A percentile compares a stretch with the other conserved stretches of the same genome.
phyloP scores from a whole-genome alignment of 2,329 filamentous ascomycete species.

The Pseudogymnoascus sp. region DNA sequence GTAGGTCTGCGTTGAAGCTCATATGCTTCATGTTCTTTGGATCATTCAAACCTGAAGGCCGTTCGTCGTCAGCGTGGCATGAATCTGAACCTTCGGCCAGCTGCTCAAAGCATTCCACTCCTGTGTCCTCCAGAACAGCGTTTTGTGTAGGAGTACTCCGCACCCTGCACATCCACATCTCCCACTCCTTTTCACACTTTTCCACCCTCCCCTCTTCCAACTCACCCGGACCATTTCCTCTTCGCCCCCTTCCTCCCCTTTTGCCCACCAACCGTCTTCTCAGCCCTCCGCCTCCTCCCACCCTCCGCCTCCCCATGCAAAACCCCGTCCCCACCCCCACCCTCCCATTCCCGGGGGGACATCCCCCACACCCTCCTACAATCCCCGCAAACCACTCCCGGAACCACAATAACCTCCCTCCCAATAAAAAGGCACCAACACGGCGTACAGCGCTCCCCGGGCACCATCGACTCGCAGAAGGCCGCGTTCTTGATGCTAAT shows the following conservation, averaged over 20 bases:
- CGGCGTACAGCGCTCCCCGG: background rate
- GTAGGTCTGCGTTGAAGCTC: background rate
- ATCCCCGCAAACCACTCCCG: background rate
- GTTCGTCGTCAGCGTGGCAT: background rate
- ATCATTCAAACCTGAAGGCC: background rate
- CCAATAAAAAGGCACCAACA: background rate
- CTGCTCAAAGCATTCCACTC: background rate
- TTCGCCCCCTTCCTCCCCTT: background rate
- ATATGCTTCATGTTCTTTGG: background rate
- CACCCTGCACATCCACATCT: background rate
- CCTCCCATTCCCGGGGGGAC: background rate
- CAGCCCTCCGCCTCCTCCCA: too few species aligned
- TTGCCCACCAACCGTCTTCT: too few species aligned
- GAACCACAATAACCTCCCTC: background rate
- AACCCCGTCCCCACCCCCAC: background rate
- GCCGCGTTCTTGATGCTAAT: background rate
- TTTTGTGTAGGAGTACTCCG: background rate
- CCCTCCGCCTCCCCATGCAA: background rate
- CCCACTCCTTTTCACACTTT: background rate
- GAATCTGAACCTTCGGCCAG: background rate
- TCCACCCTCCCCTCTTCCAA: background rate
- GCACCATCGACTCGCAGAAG: constrained; percentile 1
- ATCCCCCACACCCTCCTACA: background rate
- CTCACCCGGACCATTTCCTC: background rate
- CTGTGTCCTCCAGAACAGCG: background rate